A percentile compares a stretch with the other conserved stretches of the same genome.
Evolutionary conservation across 768 basidiomycete species (phyloP).

Genomic region (Phylloporus sp.): DNA sequence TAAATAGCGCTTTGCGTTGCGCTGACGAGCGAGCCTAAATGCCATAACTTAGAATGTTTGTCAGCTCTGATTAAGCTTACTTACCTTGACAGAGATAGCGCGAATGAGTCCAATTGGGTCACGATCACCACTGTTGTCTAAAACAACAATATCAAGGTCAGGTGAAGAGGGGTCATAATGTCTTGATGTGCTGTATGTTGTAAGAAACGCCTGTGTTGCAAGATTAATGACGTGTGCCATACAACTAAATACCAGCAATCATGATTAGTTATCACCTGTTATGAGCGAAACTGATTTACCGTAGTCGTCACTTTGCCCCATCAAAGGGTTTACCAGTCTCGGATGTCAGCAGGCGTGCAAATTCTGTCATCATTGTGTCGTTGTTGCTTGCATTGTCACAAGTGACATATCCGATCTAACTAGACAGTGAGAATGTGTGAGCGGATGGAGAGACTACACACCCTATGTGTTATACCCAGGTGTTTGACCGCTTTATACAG

Average conservation of each 20-base stretch:
- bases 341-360: constrained; percentile 11
- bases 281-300: no score
- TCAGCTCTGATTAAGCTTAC: background rate
- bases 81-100: constrained; percentile 5
- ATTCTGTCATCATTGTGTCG: constrained; percentile 1
- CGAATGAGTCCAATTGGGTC: constrained; percentile 2
- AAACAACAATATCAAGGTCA: background rate
- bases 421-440: background rate
- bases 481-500: constrained; percentile 33
- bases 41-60: background rate
- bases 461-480: constrained; percentile 29
- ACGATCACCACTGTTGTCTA: background rate
- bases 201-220: background rate
- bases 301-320: background rate
- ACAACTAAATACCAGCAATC: no score
- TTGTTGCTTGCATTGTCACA: constrained; percentile 18
- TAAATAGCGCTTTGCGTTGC: constrained; percentile 3
- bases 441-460: constrained; percentile 8
- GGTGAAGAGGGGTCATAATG: background rate
- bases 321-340: background rate
- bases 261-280: no score
- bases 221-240: constrained; percentile 7
- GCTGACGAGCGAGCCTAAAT: constrained; percentile 1
- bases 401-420: constrained; percentile 34
- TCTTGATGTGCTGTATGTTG: background rate